Conservation (phyloP, 352 stramenopile species). For the Phytopythium chamaehyphon region DNA sequence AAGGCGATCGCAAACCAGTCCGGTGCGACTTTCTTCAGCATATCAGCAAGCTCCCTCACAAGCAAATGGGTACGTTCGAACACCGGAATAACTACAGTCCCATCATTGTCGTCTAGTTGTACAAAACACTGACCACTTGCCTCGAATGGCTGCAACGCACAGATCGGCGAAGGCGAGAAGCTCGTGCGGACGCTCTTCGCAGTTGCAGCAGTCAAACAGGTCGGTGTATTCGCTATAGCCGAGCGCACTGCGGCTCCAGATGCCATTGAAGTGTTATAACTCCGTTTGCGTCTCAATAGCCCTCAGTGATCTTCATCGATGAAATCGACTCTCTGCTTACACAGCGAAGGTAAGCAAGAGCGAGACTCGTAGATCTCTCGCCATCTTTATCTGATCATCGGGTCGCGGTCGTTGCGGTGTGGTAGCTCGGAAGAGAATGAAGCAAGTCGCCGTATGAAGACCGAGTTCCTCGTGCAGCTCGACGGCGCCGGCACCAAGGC, state of each 20-base stretch:
- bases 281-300: constrained; percentile 37
- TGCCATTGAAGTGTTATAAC: neutral
- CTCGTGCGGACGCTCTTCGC: constrained; percentile 97
- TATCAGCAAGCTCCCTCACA: constrained; percentile 97
- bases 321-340: constrained; percentile 99
- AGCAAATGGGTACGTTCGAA: constrained; percentile 97
- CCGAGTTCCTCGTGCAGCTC: constrained; percentile 98
- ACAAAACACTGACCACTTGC: neutral
- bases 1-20: constrained; percentile 99
- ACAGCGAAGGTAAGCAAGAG: constrained; percentile 75
- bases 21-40: constrained; percentile 98
- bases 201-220: constrained; percentile 90
- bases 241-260: neutral
- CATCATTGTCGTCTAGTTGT: neutral
- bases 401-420: too few species aligned
- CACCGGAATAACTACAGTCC: neutral
- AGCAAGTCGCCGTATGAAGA: constrained; percentile 96
- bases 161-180: constrained; percentile 99
- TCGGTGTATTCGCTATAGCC: constrained; percentile 10
- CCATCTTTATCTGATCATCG: neutral
- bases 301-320: constrained; percentile 99
- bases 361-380: too few species aligned
- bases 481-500: constrained; percentile 92
- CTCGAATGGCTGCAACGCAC: neutral
- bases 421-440: constrained; percentile 95